A percentile compares a stretch with the other conserved stretches of the same genome.
phyloP scores from a whole-genome alignment of 2,329 filamentous ascomycete species.

The Pseudogymnoascus sp. region DNA sequence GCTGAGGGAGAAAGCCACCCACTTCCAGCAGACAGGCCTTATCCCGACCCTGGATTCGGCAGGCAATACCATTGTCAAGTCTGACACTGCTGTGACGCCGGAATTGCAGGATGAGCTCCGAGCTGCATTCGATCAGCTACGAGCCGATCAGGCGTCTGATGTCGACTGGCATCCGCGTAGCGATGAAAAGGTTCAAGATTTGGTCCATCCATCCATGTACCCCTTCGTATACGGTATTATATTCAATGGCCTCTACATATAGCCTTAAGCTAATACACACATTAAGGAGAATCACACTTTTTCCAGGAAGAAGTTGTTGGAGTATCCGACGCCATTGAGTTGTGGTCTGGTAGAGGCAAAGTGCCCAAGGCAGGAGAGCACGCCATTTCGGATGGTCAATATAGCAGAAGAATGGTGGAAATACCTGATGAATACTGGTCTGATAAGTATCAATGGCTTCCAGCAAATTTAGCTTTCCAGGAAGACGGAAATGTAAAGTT shows the following conservation, averaged over 20 bases:
- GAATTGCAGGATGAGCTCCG: constrained; percentile 36
- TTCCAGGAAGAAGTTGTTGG: constrained; percentile 17
- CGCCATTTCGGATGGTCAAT: no score
- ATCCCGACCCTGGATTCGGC: constrained; percentile 8
- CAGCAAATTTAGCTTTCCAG: constrained; percentile 32
- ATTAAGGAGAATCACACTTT: constrained; percentile 10
- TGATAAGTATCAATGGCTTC: constrained; percentile 38
- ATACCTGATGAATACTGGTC: constrained; percentile 23
- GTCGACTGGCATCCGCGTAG: constrained; percentile 57
- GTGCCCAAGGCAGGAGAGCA: background rate
- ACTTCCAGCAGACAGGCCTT: constrained; percentile 16
- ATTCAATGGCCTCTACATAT: background rate
- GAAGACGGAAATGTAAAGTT: constrained; percentile 23
- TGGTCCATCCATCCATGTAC: constrained; percentile 58
- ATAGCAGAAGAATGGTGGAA: no score
- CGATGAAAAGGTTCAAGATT: constrained; percentile 48
- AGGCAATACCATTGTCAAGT: constrained; percentile 39
- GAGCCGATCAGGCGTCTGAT: constrained; percentile 40
- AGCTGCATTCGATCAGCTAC: constrained; percentile 38
- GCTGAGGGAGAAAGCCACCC: constrained; percentile 19
- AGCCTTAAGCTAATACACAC: background rate
- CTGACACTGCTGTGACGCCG: constrained; percentile 38
- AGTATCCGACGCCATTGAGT: constrained; percentile 22
- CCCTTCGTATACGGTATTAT: constrained; percentile 46
- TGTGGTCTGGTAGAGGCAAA: constrained; percentile 25